Conservation (phyloP, 75 land plant genomes). For the Picea sitchensis region DNA sequence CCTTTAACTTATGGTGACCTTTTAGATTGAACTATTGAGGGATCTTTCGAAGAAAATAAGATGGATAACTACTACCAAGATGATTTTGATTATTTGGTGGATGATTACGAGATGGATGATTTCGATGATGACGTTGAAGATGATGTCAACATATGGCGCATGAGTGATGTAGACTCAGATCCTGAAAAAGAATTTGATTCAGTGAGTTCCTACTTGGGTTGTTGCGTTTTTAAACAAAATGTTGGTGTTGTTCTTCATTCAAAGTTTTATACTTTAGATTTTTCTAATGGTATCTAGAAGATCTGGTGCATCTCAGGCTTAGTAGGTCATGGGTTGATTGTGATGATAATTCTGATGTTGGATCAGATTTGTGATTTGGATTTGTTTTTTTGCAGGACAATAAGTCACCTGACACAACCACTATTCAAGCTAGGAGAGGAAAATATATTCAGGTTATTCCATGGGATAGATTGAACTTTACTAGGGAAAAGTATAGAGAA, state of each 20-base stretch:
- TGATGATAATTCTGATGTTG: neutral
- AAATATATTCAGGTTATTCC: slow-evolving; percentile 93
- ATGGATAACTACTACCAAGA: neutral
- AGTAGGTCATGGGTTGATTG: neutral
- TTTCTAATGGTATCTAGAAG: neutral
- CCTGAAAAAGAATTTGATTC: neutral
- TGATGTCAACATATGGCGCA: neutral
- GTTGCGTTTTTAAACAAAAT: neutral
- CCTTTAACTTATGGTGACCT: too few relatives aligned
- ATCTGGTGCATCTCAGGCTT: too few relatives aligned
- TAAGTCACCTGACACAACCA: slow-evolving; percentile 73
- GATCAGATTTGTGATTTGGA: neutral
- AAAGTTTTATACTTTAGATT: neutral
- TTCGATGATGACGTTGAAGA: slow-evolving; percentile 6
- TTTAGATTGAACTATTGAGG: too few relatives aligned
- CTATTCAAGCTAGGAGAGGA: slow-evolving; percentile 72
- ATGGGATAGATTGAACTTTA: slow-evolving; percentile 77
- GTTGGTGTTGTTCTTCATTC: neutral
- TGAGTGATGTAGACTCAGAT: neutral
- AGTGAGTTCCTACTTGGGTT: neutral
- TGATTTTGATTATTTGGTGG: slow-evolving; percentile 1
- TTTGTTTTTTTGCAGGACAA: slow-evolving; percentile 19
- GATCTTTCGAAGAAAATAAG: too few relatives aligned
- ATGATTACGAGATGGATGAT: neutral
- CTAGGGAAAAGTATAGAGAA: slow-evolving; percentile 81